These are phyloP conservation scores for Globisporangium radiosum DNA, from an alignment of 352 stramenopile genomes.

Conservation along the genomic window DNA sequence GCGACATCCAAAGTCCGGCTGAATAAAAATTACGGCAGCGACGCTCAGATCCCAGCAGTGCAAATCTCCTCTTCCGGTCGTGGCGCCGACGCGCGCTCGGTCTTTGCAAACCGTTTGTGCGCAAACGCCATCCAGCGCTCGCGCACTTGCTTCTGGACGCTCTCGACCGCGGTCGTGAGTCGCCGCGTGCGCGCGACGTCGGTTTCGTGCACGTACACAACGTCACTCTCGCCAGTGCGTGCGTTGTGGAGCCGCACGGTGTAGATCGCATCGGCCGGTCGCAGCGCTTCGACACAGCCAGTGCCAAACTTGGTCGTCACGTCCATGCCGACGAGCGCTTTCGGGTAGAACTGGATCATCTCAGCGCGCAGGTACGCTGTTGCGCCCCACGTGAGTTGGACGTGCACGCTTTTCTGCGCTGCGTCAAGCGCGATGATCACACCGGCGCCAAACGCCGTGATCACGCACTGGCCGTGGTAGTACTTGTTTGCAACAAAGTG, in stretches of 20 bases:
- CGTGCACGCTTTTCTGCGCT: conserved; percentile 36
- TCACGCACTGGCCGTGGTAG: conserved; percentile 63
- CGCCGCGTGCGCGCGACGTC: conserved; percentile 43
- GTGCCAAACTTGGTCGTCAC: conserved; percentile 73
- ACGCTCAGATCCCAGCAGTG: conserved; percentile 40
- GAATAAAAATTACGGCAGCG: conserved; percentile 11
- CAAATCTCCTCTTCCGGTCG: conserved; percentile 37
- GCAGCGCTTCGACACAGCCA: conserved; percentile 55
- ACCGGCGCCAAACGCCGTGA: conserved; percentile 60
- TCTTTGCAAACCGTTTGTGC: conserved; percentile 16
- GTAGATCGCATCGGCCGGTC: conserved; percentile 65
- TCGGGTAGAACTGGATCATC: conserved; percentile 63
- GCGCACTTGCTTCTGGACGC: conserved; percentile 40
- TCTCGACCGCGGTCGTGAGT: conserved; percentile 39
- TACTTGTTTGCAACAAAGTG: conserved; percentile 66
- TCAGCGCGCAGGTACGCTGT: conserved; percentile 49
- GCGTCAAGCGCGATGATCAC: conserved; percentile 52
- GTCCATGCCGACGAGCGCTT: conserved; percentile 66
- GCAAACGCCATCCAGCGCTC: conserved; percentile 42
- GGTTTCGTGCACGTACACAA: conserved; percentile 71
- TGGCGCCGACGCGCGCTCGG: conserved; percentile 34
- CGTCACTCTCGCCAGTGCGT: conserved; percentile 35
- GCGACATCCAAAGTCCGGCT: neutral
- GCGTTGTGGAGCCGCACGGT: conserved; percentile 52
- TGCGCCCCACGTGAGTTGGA: conserved; percentile 62